These are phyloP conservation scores for Brasilioporus rufonigricans DNA, from an alignment of 768 basidiomycete genomes.

Conservation along the genomic window DNA sequence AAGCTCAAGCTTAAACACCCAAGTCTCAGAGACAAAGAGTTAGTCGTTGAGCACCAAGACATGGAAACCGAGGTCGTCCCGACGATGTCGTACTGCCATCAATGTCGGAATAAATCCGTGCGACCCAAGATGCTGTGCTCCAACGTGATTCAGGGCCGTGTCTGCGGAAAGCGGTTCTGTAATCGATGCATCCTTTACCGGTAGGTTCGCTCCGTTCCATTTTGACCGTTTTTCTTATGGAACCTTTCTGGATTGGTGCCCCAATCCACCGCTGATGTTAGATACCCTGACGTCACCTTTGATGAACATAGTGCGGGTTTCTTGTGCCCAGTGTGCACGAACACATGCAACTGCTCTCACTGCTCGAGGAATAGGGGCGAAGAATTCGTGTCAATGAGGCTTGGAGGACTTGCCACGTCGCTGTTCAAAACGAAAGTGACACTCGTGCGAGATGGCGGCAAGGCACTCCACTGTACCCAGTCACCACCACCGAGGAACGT, in stretches of 20 bases:
- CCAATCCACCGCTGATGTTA: slow-evolving; percentile 6
- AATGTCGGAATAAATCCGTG: slow-evolving; percentile 29
- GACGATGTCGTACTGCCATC: slow-evolving; percentile 32
- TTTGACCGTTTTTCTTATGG: slow-evolving; percentile 6
- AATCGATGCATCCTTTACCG: slow-evolving; percentile 33
- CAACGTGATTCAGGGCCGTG: slow-evolving; percentile 7
- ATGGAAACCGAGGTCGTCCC: neutral
- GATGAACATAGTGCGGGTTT: slow-evolving; percentile 30
- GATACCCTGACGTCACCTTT: slow-evolving; percentile 41
- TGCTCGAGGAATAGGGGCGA: slow-evolving; percentile 49
- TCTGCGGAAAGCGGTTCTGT: slow-evolving; percentile 36
- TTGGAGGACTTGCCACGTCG: slow-evolving; percentile 21
- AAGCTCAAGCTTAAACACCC: slow-evolving; percentile 2
- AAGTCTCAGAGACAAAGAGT: neutral
- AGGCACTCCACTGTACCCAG: neutral
- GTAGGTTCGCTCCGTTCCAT: slow-evolving; percentile 18
- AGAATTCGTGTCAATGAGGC: slow-evolving; percentile 37
- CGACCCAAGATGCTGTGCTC: slow-evolving; percentile 39
- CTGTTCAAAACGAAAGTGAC: slow-evolving; percentile 23
- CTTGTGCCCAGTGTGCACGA: slow-evolving; percentile 44
- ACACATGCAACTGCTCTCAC: slow-evolving; percentile 47
- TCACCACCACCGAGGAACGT: neutral
- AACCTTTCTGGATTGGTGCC: neutral
- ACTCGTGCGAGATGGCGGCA: slow-evolving; percentile 19
- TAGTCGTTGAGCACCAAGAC: neutral